These are phyloP conservation scores for Hypoxylon lenormandii DNA, from an alignment of 495 filamentous ascomycete genomes.

Conservation along the genomic window DNA sequence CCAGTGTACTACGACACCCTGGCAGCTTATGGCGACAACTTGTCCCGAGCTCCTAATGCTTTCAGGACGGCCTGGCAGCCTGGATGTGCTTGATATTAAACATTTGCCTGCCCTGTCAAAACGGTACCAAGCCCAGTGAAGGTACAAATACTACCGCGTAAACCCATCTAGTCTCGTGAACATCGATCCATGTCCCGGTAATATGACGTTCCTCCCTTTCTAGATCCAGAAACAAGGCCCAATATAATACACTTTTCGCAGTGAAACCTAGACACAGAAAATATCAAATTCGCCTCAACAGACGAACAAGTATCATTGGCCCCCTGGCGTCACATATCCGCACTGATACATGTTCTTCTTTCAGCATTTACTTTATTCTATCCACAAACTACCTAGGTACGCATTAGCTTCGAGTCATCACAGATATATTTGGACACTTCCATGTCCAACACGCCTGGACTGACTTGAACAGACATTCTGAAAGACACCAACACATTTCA, in stretches of 20 bases:
- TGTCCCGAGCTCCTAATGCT: background rate
- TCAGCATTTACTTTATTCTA: too few species aligned
- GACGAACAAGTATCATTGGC: background rate
- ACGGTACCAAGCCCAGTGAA: background rate
- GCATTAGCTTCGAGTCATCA: too few species aligned
- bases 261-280: conserved; percentile 5
- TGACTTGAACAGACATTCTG: background rate
- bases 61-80: background rate
- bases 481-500: background rate
- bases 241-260: conserved; percentile 21
- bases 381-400: too few species aligned
- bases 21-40: background rate
- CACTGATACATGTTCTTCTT: background rate
- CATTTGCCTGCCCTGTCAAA: conserved; percentile 11
- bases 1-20: too few species aligned
- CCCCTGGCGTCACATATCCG: background rate
- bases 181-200: conserved; percentile 2
- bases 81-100: background rate
- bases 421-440: too few species aligned
- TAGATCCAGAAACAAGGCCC: conserved; percentile 20
- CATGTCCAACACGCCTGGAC: too few species aligned
- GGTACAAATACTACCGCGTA: conserved; percentile 24
- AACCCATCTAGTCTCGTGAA: conserved; percentile 11
- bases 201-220: conserved; percentile 20
- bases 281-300: conserved; percentile 11